Evolutionary conservation across 345 rosid genomes (phyloP), one percentile per base, ranked within the genome.

Genomic region (Murraya koenigii): DNA sequence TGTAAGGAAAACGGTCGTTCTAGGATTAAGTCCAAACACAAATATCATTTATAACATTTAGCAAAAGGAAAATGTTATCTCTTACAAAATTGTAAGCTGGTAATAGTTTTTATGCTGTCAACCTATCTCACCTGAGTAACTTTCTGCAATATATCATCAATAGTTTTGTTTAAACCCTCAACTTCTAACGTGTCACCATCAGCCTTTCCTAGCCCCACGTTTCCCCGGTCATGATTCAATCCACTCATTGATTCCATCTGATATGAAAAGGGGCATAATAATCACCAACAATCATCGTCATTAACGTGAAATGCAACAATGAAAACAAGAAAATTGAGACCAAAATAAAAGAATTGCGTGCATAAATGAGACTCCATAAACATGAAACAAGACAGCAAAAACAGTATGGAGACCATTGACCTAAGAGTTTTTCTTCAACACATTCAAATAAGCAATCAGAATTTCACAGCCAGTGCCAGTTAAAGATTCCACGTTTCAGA

Each of bases 101-200:
- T 26, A 22, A 49, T 30, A 22, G 36, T 26, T 22, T 26, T 41
- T 8, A 47, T 25, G 38, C 19, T 13, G 8, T 61, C 55, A 35
- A 47, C 35, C 67, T 65, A 6, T 8, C 59, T 77, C 52, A 87
- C 93, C 89, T 75, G 80, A 80, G 61, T 83, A 52, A 90, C 90
- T 78, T 80, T 86, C n/a, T 80, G 77, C 62, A 76, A 87, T 33
- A 90, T 86, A 10, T 78, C 82, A 76, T 90, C 88, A 20, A 87
- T 62, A 36, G 79, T 80, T 52, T 62, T 38, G 38, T 82, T 75
- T 63, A 83, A 86, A 66, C 69, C 83, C 67, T 84, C 86, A 75
- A 84, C 69, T 77, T 84, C 80, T 15, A 69, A 64, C 25, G 35
- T 85, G 72, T 81, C 76, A 26, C 74, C 79, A 71, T 75, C 81